Evolutionary conservation across 2,329 filamentous ascomycete species (phyloP).

Genomic region (Fonsecaea pedrosoi): DNA sequence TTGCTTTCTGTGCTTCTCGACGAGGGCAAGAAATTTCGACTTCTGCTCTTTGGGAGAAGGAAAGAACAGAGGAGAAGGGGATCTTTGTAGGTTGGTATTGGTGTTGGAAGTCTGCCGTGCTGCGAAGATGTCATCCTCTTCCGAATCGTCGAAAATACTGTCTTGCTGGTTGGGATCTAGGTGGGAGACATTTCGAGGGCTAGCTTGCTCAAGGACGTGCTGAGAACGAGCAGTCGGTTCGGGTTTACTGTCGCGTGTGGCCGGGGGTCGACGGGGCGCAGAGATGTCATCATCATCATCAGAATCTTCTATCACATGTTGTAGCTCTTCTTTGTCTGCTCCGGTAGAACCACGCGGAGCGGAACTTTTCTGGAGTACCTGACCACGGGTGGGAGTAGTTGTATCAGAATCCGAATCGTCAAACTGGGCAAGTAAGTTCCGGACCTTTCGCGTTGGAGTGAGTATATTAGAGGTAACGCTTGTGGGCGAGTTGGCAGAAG

Average conservation of each 20-base stretch:
- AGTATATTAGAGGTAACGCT: constrained; percentile 29
- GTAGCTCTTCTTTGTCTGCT: background rate
- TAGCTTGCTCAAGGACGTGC: background rate
- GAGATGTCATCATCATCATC: constrained; percentile 48
- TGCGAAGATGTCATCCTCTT: constrained; percentile 10
- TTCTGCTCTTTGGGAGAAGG: constrained; percentile 46
- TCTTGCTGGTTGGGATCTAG: background rate
- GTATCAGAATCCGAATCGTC: constrained; percentile 55
- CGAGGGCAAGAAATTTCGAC: constrained; percentile 72
- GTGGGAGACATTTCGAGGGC: background rate
- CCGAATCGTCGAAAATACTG: background rate
- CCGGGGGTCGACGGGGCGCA: background rate
- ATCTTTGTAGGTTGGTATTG: constrained; percentile 33
- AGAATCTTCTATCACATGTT: constrained; percentile 37
- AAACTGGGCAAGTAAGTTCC: constrained; percentile 58
- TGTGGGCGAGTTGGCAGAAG: constrained; percentile 18
- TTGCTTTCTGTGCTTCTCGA: constrained; percentile 76
- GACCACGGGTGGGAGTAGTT: constrained; percentile 19
- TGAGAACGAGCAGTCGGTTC: background rate
- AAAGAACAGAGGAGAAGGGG: constrained; percentile 54
- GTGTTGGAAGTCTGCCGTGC: constrained; percentile 41
- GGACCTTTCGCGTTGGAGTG: constrained; percentile 54
- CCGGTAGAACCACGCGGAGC: background rate
- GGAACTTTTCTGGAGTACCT: background rate
- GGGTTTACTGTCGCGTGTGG: background rate